Percentiles rank a stretch among this genome's conserved stretches.
Evolutionary conservation across 208 protist genomes (phyloP).

Genomic region (Crithidia thermophila): DNA sequence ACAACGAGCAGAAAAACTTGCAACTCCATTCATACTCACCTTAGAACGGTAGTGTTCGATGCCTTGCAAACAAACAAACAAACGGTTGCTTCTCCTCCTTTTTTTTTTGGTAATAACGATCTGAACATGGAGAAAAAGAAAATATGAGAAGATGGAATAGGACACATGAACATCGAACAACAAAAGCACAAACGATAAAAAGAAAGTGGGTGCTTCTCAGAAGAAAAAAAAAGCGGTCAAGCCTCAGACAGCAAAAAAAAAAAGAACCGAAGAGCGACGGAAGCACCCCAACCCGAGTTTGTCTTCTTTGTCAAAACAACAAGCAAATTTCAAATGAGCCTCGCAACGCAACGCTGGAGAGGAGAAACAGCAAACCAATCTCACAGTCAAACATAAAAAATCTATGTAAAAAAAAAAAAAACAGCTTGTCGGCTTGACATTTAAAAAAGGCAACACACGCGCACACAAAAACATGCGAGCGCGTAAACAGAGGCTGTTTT

Average conservation of each 20-base stretch:
- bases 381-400: too few relatives aligned
- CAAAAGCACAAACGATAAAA: background rate
- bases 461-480: too few relatives aligned
- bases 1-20: background rate
- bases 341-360: too few relatives aligned
- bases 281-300: too few relatives aligned
- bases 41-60: background rate
- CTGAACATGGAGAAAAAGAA: constrained; percentile 10
- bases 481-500: too few relatives aligned
- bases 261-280: too few relatives aligned
- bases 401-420: too few relatives aligned
- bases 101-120: background rate
- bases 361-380: too few relatives aligned
- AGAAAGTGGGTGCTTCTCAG: background rate
- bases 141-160: background rate
- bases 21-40: background rate
- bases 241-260: background rate
- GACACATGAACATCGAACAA: background rate
- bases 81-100: background rate
- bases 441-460: too few relatives aligned
- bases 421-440: too few relatives aligned
- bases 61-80: constrained; percentile 6
- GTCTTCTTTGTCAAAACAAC: too few relatives aligned
- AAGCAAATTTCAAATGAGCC: too few relatives aligned
- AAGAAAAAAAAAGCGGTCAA: background rate